Percentiles rank a stretch among this genome's conserved stretches.
These are phyloP conservation scores for Trypanosoma cruzi DNA, from an alignment of 208 protist species.

Conservation along the genomic window DNA sequence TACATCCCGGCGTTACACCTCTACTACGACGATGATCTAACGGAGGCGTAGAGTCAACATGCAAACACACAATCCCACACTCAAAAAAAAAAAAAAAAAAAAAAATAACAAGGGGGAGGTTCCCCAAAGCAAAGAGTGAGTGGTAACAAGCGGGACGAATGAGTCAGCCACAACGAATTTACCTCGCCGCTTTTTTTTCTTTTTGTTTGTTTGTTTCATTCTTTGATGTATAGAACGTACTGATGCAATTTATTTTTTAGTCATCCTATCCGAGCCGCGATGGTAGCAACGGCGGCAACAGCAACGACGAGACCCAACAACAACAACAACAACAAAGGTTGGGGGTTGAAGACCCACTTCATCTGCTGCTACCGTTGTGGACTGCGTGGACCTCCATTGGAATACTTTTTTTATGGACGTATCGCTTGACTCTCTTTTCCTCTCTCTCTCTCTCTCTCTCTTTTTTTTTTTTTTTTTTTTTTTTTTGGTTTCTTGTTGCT, in stretches of 20 bases:
- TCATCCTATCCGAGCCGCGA: conserved; percentile 7
- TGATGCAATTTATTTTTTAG: conserved; percentile 4
- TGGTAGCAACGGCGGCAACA: neutral
- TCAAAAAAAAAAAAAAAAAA: conserved; percentile 6
- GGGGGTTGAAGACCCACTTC: too few species aligned
- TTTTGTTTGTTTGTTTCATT: neutral
- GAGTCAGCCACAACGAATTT: neutral
- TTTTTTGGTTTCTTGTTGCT: neutral
- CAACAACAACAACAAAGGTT: too few species aligned
- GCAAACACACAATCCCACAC: too few species aligned
- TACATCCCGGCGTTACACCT: conserved; percentile 93
- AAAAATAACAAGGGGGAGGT: neutral
- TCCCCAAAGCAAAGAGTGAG: neutral
- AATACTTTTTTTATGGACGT: too few species aligned
- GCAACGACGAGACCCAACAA: neutral
- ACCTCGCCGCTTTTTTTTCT: neutral
- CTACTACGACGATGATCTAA: conserved; percentile 95
- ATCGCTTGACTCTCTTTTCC: too few species aligned
- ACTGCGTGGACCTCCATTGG: too few species aligned
- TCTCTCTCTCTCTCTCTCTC: too few species aligned
- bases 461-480: conserved; percentile 11
- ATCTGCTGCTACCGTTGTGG: too few species aligned
- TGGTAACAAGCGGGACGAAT: neutral
- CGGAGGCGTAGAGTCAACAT: conserved; percentile 50
- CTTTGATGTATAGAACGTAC: conserved; percentile 24